Base-by-base conservation (phyloP, 345 rosid species). In the Acer saccharum region DNA sequence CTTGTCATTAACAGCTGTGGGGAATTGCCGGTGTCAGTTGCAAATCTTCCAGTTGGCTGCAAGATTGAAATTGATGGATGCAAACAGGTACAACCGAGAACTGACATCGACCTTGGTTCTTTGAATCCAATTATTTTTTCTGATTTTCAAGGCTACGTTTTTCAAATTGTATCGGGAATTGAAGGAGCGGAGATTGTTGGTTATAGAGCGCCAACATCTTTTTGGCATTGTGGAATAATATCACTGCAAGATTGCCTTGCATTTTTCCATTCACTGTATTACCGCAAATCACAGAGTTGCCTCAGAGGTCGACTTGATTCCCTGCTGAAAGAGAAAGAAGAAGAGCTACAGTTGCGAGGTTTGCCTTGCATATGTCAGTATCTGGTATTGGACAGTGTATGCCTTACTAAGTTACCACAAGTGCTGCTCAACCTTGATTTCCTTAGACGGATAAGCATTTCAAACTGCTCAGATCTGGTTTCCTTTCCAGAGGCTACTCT, bases 21-120 rank as follows among this genome's bases (percentile, higher is more conserved):
- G 66, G 39, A 48, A n/a, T 52, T 75, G 44, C 7, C 23, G n/a
- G 79, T 70, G 29, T 44, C 65, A 7, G 6, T 80, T 76, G 54
- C 27, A 25, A 25, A 0, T 25, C 27, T 25, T 25, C 27, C 27
- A 1, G 27, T 25, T 0, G 27, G 27, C 27, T 25, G 27, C 27
- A 1, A 25, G 27, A 1, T 25, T 25, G 27, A 1, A 25, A 25
- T 25, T 25, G 27, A 25, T 25, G 27, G 27, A 25, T 25, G 27
- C 27, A 25, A 25, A 25, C 27, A 25, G 27, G 27, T 25, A 1
- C 27, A 25, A 1, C 27, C 27, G 2, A 25, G 27, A 25, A 25
- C 27, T 25, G 27, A 25, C 25, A 2, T 18, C 2, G 18, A 44
- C n/a, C 25, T 44, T 2, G 8, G n/a, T 16, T 73, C 69, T 3